Percentiles rank a stretch among this genome's conserved stretches.
These are phyloP conservation scores for Arabidopsis suecica DNA, from an alignment of 345 rosid genomes.

Conservation along the genomic window DNA sequence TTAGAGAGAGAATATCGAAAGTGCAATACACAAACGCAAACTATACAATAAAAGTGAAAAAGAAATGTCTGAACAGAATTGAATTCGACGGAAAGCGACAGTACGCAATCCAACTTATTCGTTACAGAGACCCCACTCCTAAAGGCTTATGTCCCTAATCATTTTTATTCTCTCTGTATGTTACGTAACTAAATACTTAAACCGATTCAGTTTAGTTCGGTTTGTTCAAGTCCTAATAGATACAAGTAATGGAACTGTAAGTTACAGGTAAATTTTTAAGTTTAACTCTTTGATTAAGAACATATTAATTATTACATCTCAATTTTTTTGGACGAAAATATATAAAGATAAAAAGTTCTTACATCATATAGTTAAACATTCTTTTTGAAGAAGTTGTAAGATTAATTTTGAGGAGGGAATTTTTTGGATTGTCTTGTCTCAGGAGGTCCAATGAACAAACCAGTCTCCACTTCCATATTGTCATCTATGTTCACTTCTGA, in stretches of 20 bases:
- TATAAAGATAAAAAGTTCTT: background rate
- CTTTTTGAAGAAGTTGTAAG: background rate
- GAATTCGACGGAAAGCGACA: conserved; percentile 44
- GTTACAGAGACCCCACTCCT: conserved; percentile 11
- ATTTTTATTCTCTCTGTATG: conserved; percentile 18
- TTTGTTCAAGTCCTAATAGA: background rate
- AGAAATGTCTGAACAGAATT: conserved; percentile 30
- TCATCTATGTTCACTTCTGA: conserved; percentile 34
- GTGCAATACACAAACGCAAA: conserved; percentile 30
- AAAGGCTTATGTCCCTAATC: conserved; percentile 12
- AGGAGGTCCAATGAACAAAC: conserved; percentile 75
- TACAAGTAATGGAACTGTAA: background rate
- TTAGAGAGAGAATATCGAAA: conserved; percentile 36
- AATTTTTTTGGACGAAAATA: background rate
- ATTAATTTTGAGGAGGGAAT: conserved; percentile 1
- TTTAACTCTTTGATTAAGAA: background rate
- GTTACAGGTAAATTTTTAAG: background rate
- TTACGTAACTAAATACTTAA: background rate
- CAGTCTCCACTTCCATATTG: conserved; percentile 63
- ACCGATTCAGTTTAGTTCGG: background rate
- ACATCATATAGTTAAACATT: background rate
- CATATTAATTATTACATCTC: conserved; percentile 1
- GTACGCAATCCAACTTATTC: conserved; percentile 20
- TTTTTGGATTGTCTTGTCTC: conserved; percentile 45
- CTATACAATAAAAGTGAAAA: background rate